Conservation (phyloP, 176 grass and related monocot species). For the Musa itinerans region DNA sequence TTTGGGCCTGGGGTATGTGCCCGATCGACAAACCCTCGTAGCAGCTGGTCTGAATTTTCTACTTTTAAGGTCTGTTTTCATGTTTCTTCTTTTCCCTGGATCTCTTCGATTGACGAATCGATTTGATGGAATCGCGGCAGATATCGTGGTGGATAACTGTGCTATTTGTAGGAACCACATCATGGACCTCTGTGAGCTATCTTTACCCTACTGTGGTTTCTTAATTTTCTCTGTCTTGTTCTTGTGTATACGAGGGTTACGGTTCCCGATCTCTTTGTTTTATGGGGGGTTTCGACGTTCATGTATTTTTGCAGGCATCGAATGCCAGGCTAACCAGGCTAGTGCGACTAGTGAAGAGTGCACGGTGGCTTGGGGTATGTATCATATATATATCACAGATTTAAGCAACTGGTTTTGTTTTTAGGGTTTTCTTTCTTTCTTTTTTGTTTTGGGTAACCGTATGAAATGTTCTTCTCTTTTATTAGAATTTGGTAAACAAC, state of each 20-base stretch:
- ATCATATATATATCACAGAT: neutral
- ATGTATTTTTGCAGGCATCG: conserved; percentile 52
- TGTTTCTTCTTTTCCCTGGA: neutral
- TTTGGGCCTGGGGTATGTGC: conserved; percentile 90
- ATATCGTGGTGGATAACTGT: conserved; percentile 98
- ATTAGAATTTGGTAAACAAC: neutral
- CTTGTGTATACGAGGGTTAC: conserved; percentile 9
- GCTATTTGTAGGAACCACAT: conserved; percentile 99
- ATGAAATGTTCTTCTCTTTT: neutral
- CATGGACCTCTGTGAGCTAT: conserved; percentile 94
- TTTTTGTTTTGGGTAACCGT: neutral
- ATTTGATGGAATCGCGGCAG: conserved; percentile 27
- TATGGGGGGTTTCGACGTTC: conserved; percentile 4
- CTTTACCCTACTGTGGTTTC: neutral
- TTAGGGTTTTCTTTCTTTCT: neutral
- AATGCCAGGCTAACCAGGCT: conserved; percentile 99
- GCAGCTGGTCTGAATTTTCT: neutral
- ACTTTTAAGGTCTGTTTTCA: neutral
- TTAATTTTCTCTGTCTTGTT: neutral
- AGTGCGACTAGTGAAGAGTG: conserved; percentile 96
- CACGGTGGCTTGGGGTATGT: conserved; percentile 95
- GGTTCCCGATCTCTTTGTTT: conserved; percentile 8
- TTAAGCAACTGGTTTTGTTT: neutral
- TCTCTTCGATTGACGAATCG: neutral
- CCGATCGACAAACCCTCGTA: neutral